A percentile compares a stretch with the other conserved stretches of the same genome.
Conservation (phyloP, 2,329 filamentous ascomycete genomes). For the Talaromyces sp. region DNA sequence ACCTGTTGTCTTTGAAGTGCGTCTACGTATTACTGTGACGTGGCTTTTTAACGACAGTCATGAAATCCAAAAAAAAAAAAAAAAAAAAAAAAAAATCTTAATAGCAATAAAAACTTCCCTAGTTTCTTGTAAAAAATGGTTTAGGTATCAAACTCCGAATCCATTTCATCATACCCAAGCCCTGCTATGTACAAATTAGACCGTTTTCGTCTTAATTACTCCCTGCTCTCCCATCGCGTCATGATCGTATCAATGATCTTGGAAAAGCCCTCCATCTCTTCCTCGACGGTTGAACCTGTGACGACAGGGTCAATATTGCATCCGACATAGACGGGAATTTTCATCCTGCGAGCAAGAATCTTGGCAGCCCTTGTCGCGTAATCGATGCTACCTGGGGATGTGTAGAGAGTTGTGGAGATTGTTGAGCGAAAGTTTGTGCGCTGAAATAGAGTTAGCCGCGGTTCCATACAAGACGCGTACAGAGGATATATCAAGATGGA, state of each 20-base stretch:
- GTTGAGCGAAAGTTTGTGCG: slow-evolving; percentile 45
- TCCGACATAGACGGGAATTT: slow-evolving; percentile 79
- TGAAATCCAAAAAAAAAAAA: too few relatives aligned
- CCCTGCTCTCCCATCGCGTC: slow-evolving; percentile 35
- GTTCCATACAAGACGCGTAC: not conserved
- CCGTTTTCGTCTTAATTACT: not conserved
- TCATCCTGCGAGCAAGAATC: slow-evolving; percentile 67
- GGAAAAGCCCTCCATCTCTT: slow-evolving; percentile 87
- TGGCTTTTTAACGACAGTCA: not conserved
- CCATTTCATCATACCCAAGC: not conserved
- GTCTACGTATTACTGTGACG: not conserved
- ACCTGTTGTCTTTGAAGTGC: not conserved
- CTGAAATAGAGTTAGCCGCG: slow-evolving; percentile 18
- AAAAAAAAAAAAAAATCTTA: too few relatives aligned
- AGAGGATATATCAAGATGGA: not conserved
- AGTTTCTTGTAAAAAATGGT: too few relatives aligned
- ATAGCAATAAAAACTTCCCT: too few relatives aligned
- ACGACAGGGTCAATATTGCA: slow-evolving; percentile 76
- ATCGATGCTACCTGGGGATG: slow-evolving; percentile 68
- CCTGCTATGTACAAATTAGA: not conserved
- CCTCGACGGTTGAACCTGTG: slow-evolving; percentile 76
- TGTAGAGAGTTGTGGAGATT: slow-evolving; percentile 72
- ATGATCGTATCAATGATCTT: slow-evolving; percentile 66
- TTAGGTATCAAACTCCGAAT: not conserved
- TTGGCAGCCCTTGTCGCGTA: slow-evolving; percentile 82